These are phyloP conservation scores for Clarireedia homoeocarpa DNA, from an alignment of 2,329 filamentous ascomycete genomes.

Conservation along the genomic window DNA sequence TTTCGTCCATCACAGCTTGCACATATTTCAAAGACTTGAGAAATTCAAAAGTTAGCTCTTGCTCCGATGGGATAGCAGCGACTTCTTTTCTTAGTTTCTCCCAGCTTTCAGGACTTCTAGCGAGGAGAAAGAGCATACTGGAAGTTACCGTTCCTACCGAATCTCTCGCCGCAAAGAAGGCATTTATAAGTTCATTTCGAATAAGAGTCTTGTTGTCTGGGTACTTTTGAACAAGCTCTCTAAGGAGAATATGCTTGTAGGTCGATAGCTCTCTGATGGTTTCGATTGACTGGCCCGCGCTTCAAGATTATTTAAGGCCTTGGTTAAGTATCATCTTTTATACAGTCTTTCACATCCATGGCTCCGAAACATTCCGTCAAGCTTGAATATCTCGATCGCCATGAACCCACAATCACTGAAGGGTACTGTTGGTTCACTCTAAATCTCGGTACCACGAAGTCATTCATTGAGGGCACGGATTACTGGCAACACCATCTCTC, in stretches of 20 bases:
- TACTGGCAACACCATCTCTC: too few relatives aligned
- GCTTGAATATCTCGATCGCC: too few relatives aligned
- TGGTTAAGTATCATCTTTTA: too few relatives aligned
- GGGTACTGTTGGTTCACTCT: too few relatives aligned
- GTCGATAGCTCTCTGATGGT: not conserved
- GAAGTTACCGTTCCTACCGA: slow-evolving; percentile 32
- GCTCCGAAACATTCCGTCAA: too few relatives aligned
- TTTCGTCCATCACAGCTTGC: slow-evolving; percentile 48
- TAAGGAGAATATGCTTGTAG: slow-evolving; percentile 35
- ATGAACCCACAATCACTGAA: too few relatives aligned
- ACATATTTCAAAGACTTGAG: slow-evolving; percentile 45
- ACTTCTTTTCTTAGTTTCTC: slow-evolving; percentile 24
- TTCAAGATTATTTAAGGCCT: too few relatives aligned
- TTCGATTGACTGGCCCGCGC: not conserved
- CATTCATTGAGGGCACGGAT: too few relatives aligned
- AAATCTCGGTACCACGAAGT: too few relatives aligned
- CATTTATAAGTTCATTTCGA: slow-evolving; percentile 27
- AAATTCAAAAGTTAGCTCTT: slow-evolving; percentile 38
- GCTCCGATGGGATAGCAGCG: slow-evolving; percentile 24
- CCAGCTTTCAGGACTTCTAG: slow-evolving; percentile 23
- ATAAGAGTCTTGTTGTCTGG: slow-evolving; percentile 34
- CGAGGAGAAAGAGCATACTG: slow-evolving; percentile 25
- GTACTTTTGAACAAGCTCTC: slow-evolving; percentile 38
- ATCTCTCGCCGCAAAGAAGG: slow-evolving; percentile 34
- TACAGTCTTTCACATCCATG: too few relatives aligned